Conservation (phyloP, 768 basidiomycete species). For the Pulveroboletus sp. region DNA sequence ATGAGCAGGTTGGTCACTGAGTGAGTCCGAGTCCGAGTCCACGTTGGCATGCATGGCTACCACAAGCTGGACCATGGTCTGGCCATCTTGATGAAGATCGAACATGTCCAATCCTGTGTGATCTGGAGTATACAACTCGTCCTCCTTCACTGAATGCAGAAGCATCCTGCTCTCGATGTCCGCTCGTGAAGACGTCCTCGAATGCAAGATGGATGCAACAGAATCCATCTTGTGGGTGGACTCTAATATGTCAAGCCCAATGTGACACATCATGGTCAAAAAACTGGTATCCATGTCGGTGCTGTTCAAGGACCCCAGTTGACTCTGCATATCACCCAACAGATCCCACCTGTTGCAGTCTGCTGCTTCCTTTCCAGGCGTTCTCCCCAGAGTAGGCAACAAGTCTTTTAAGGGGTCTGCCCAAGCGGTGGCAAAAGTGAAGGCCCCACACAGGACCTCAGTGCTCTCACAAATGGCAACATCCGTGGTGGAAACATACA, state of each 20-base stretch:
- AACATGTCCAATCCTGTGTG: slow-evolving; percentile 22
- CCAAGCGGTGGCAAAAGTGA: slow-evolving; percentile 39
- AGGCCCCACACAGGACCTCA: slow-evolving; percentile 31
- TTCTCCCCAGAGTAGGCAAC: slow-evolving; percentile 46
- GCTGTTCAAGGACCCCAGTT: slow-evolving; percentile 17
- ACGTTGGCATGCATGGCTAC: slow-evolving; percentile 17
- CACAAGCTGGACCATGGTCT: slow-evolving; percentile 13
- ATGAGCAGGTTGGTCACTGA: slow-evolving; percentile 50
- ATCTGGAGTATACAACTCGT: slow-evolving; percentile 22
- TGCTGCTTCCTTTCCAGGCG: slow-evolving; percentile 71
- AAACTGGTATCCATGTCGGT: too few species aligned
- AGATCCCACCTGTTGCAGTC: slow-evolving; percentile 63
- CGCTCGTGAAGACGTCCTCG: slow-evolving; percentile 8
- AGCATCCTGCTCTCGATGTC: not conserved
- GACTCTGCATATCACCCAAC: slow-evolving; percentile 49
- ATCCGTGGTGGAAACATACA: slow-evolving; percentile 55
- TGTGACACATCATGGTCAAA: slow-evolving; percentile 62
- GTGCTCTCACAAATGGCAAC: slow-evolving; percentile 46
- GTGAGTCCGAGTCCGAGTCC: slow-evolving; percentile 59
- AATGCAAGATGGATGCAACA: slow-evolving; percentile 9
- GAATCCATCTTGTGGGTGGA: slow-evolving; percentile 23
- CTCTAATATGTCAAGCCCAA: slow-evolving; percentile 45
- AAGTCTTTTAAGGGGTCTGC: slow-evolving; percentile 63
- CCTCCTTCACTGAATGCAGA: slow-evolving; percentile 1
- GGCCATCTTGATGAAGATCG: slow-evolving; percentile 26